These are phyloP conservation scores for Leishmania major DNA, from an alignment of 208 protist genomes.

Conservation along the genomic window DNA sequence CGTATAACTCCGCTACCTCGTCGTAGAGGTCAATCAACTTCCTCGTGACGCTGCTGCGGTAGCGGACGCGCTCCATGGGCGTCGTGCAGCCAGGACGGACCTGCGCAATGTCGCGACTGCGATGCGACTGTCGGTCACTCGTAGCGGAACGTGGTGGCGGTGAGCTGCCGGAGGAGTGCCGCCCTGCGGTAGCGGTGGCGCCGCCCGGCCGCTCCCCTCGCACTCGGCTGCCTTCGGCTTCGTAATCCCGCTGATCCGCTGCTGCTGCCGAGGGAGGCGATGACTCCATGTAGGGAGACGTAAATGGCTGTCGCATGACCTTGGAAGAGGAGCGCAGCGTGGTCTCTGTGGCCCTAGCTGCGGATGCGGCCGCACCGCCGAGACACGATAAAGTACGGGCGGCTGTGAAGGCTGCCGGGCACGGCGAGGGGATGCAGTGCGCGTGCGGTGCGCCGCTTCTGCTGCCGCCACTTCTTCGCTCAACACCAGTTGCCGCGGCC, in stretches of 20 bases:
- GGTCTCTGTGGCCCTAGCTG: neutral
- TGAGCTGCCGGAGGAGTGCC: neutral
- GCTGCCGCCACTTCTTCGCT: neutral
- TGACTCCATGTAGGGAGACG: neutral
- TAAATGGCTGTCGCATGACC: neutral
- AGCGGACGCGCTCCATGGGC: slow-evolving; percentile 32
- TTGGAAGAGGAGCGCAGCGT: neutral
- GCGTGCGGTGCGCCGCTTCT: neutral
- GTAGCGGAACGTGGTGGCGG: neutral
- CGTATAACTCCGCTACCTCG: slow-evolving; percentile 53
- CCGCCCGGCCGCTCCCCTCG: neutral
- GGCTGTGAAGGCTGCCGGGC: neutral
- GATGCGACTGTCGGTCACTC: neutral
- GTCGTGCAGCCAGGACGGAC: slow-evolving; percentile 28
- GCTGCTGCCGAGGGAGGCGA: neutral
- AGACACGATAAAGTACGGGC: neutral
- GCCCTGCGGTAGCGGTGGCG: neutral
- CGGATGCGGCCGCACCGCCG: neutral
- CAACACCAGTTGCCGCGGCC: neutral
- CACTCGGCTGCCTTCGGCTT: neutral
- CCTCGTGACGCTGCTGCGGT: slow-evolving; percentile 58
- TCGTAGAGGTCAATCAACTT: slow-evolving; percentile 65
- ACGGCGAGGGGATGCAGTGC: neutral
- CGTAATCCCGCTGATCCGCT: no score
- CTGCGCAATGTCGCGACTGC: slow-evolving; percentile 13